These are phyloP conservation scores for Xylaria bambusicola DNA, from an alignment of 495 filamentous ascomycete genomes.

Conservation along the genomic window DNA sequence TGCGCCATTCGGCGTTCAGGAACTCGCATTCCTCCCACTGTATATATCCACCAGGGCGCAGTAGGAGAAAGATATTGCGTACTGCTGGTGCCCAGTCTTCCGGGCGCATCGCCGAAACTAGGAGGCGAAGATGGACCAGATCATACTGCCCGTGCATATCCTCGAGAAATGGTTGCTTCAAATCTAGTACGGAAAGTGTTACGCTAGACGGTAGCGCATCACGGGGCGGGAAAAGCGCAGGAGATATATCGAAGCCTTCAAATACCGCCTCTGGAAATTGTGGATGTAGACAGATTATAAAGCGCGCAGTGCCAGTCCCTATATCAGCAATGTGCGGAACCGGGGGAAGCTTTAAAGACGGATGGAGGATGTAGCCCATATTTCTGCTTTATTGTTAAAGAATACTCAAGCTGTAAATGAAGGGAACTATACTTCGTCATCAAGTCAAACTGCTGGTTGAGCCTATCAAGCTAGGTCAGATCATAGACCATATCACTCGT, in stretches of 20 bases:
- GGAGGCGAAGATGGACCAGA: conserved; percentile 38
- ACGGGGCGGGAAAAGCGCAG: conserved; percentile 28
- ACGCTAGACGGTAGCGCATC: conserved; percentile 35
- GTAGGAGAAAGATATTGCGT: neutral
- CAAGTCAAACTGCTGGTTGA: conserved; percentile 14
- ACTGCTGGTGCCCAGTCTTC: conserved; percentile 23
- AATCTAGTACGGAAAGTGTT: conserved; percentile 29
- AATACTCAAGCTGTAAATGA: neutral
- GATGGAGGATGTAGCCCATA: conserved; percentile 9
- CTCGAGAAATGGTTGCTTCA: conserved; percentile 34
- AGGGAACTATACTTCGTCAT: neutral
- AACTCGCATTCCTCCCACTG: conserved; percentile 26
- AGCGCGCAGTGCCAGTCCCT: too few relatives aligned
- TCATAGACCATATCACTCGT: too few relatives aligned
- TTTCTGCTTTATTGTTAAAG: neutral
- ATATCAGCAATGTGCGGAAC: too few relatives aligned
- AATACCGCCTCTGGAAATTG: conserved; percentile 11
- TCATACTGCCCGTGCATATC: conserved; percentile 36
- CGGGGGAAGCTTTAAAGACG: neutral
- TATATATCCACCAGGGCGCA: neutral
- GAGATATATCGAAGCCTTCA: conserved; percentile 39
- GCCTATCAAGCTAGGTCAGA: neutral
- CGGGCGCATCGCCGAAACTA: conserved; percentile 32
- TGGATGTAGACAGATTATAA: too few relatives aligned
- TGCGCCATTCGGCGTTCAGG: neutral